Conservation (phyloP, 306 rosid species). For the Dryas alaskensis region DNA sequence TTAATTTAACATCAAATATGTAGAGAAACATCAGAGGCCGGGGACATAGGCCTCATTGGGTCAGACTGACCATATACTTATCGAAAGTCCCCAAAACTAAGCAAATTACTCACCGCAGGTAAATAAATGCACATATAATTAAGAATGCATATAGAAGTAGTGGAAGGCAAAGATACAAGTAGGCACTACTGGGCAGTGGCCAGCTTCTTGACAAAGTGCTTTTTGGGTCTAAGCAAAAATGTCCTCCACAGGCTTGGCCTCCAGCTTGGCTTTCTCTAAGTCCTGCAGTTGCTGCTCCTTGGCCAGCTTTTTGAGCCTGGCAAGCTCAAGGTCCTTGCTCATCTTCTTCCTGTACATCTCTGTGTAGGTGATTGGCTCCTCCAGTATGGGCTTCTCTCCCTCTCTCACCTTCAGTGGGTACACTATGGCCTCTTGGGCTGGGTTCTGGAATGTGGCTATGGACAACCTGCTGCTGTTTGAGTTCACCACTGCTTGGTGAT, state of each 20-base stretch:
- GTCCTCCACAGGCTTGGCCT: constrained; percentile 37
- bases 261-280: constrained; percentile 21
- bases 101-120: too few species aligned
- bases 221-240: constrained; percentile 48
- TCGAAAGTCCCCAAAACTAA: too few species aligned
- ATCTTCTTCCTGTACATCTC: constrained; percentile 79
- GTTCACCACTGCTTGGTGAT: constrained; percentile 95
- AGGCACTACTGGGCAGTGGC: too few species aligned
- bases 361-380: constrained; percentile 59
- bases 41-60: too few species aligned
- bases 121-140: too few species aligned
- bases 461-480: constrained; percentile 68
- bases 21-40: too few species aligned
- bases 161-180: neutral
- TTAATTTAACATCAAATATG: too few species aligned
- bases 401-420: constrained; percentile 63
- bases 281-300: constrained; percentile 43
- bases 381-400: constrained; percentile 55
- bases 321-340: constrained; percentile 65
- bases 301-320: constrained; percentile 58
- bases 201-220: neutral
- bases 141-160: neutral
- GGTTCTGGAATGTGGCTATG: constrained; percentile 89
- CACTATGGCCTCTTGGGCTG: constrained; percentile 64
- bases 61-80: too few species aligned